A percentile compares a stretch with the other conserved stretches of the same genome.
These are phyloP conservation scores for Strobilomyces confusus DNA, from an alignment of 768 basidiomycete species.

Conservation along the genomic window DNA sequence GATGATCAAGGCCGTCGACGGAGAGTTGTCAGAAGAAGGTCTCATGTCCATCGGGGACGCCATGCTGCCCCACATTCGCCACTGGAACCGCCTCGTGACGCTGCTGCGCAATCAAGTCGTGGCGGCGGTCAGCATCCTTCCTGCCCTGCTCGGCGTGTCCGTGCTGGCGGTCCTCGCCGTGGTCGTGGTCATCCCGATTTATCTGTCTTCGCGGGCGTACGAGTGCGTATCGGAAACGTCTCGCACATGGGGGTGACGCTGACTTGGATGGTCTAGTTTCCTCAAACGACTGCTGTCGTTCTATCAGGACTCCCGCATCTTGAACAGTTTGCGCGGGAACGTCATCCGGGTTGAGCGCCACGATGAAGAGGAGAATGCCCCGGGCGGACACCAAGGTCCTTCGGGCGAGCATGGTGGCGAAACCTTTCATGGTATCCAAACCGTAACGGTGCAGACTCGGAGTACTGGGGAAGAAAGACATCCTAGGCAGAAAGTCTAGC, in stretches of 20 bases:
- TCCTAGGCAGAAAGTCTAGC: background rate
- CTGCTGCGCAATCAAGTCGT: background rate
- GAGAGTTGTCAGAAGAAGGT: constrained; percentile 7
- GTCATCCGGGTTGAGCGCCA: background rate
- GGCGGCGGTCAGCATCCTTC: background rate
- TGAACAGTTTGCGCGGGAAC: background rate
- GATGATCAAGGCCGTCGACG: constrained; percentile 6
- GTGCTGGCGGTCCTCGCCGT: constrained; percentile 12
- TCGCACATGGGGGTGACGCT: background rate
- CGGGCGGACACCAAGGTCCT: background rate
- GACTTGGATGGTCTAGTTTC: constrained; percentile 1
- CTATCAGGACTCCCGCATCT: constrained; percentile 1
- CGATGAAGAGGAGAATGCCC: background rate
- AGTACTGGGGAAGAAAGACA: background rate
- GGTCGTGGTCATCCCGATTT: constrained; percentile 5
- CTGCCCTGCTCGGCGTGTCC: constrained; percentile 17
- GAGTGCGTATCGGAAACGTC: constrained; percentile 6
- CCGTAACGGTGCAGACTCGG: too few relatives aligned
- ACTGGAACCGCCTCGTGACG: constrained; percentile 8
- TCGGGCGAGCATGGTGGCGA: background rate
- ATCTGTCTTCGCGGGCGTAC: constrained; percentile 1
- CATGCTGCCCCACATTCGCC: constrained; percentile 7
- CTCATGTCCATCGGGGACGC: constrained; percentile 7
- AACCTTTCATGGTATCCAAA: background rate
- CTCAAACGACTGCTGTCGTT: background rate